phyloP scores from a whole-genome alignment of 495 filamentous ascomycete genomes.

The Aspergillus conjunctus region DNA sequence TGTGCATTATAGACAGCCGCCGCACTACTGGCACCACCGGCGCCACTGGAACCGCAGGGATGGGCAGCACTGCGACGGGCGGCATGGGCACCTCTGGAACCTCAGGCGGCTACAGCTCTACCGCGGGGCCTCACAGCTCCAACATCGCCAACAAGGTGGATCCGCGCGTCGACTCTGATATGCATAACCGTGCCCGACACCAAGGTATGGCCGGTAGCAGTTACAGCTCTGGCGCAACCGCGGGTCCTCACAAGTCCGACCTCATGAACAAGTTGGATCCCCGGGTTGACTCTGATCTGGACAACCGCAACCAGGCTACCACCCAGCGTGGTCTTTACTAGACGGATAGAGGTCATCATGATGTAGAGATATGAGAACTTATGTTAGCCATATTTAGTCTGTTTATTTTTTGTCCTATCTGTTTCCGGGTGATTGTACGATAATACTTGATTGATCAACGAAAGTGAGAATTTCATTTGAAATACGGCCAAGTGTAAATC shows the following conservation, averaged over 20 bases:
- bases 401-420: no score
- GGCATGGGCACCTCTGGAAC: not conserved
- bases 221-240: not conserved
- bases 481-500: no score
- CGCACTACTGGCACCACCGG: slow-evolving; percentile 20
- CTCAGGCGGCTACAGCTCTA: not conserved
- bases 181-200: not conserved
- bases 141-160: slow-evolving; percentile 10
- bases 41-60: not conserved
- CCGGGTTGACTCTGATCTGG: slow-evolving; percentile 25
- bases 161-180: slow-evolving; percentile 10
- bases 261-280: slow-evolving; percentile 29
- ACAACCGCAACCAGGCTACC: slow-evolving; percentile 5
- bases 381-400: no score
- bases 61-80: slow-evolving; percentile 29
- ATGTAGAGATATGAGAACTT: no score
- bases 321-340: not conserved
- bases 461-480: no score
- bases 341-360: not conserved
- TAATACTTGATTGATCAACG: no score
- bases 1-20: not conserved
- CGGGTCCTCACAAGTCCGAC: slow-evolving; percentile 17
- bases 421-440: no score
- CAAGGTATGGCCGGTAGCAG: not conserved
- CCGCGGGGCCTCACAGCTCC: slow-evolving; percentile 32